Percentiles rank a stretch among this genome's conserved stretches.
phyloP scores from a whole-genome alignment of 352 stramenopile species.

The Pythium scleroteichum region DNA sequence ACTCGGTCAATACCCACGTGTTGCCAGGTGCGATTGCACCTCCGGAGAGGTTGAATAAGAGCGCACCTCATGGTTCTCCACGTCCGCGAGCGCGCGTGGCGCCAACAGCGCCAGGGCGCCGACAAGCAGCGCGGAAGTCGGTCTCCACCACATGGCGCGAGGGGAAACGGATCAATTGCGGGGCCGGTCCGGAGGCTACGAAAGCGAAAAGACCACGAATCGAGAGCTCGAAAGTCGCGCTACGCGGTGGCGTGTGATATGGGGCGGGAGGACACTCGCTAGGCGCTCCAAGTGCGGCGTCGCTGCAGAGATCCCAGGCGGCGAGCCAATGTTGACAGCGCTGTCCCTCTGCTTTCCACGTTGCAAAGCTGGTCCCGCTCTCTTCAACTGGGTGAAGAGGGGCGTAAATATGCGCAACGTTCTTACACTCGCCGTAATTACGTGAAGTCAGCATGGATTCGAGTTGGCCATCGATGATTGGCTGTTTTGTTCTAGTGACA shows the following conservation, averaged over 20 bases:
- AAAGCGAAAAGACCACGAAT: background rate
- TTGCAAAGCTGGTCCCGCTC: conserved; percentile 25
- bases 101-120: conserved; percentile 8
- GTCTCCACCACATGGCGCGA: conserved; percentile 15
- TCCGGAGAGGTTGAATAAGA: background rate
- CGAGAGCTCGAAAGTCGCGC: conserved; percentile 3
- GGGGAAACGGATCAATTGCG: background rate
- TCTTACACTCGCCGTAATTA: conserved; percentile 13
- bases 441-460: background rate
- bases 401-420: background rate
- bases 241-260: conserved; percentile 1
- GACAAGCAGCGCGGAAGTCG: background rate
- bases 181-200: background rate
- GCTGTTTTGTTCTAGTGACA: conserved; percentile 15
- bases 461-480: conserved; percentile 9
- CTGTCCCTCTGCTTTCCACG: conserved; percentile 21
- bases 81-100: conserved; percentile 11
- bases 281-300: background rate
- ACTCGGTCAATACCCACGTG: background rate
- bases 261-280: background rate
- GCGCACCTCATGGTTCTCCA: conserved; percentile 29
- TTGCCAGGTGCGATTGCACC: background rate
- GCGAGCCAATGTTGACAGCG: background rate
- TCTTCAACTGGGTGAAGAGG: conserved; percentile 21
- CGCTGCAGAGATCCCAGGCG: background rate